Conservation (phyloP, 1,139 yeast species). For the Suhomyces maxii region DNA sequence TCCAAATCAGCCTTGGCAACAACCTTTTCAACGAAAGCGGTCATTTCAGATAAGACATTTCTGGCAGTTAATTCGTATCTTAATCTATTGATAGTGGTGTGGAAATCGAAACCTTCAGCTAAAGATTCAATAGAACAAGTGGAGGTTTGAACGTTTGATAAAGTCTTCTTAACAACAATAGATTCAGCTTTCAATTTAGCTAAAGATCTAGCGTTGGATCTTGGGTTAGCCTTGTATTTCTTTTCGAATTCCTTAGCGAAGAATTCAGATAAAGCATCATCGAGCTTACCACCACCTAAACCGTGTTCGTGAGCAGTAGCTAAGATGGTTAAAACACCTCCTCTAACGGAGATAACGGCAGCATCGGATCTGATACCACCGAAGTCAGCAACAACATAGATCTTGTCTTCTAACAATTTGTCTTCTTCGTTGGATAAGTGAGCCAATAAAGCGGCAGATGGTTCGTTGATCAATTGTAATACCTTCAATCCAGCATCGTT, state of each 20-base stretch:
- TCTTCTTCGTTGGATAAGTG: conserved; percentile 59
- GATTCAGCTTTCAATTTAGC: conserved; percentile 89
- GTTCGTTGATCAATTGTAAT: conserved; percentile 88
- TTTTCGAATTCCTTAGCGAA: conserved; percentile 94
- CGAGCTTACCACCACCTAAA: conserved; percentile 88
- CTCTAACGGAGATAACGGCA: conserved; percentile 89
- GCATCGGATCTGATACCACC: conserved; percentile 98
- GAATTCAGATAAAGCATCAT: conserved; percentile 74
- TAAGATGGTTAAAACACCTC: conserved; percentile 86
- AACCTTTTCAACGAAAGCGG: conserved; percentile 70
- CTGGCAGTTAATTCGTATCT: conserved; percentile 89
- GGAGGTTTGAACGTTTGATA: conserved; percentile 85
- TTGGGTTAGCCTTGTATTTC: conserved; percentile 80
- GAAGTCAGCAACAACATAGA: conserved; percentile 91
- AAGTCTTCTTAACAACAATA: conserved; percentile 83
- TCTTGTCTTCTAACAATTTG: conserved; percentile 64
- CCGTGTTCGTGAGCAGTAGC: conserved; percentile 82
- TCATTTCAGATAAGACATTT: conserved; percentile 72
- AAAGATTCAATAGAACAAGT: conserved; percentile 93
- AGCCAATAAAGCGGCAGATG: conserved; percentile 88
- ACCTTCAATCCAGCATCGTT: conserved; percentile 74
- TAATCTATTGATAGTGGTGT: conserved; percentile 88
- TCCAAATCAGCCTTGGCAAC: conserved; percentile 84
- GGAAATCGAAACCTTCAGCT: conserved; percentile 93
- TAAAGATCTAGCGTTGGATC: conserved; percentile 75